phyloP scores from a whole-genome alignment of 495 filamentous ascomycete species.

The Podospora australis region DNA sequence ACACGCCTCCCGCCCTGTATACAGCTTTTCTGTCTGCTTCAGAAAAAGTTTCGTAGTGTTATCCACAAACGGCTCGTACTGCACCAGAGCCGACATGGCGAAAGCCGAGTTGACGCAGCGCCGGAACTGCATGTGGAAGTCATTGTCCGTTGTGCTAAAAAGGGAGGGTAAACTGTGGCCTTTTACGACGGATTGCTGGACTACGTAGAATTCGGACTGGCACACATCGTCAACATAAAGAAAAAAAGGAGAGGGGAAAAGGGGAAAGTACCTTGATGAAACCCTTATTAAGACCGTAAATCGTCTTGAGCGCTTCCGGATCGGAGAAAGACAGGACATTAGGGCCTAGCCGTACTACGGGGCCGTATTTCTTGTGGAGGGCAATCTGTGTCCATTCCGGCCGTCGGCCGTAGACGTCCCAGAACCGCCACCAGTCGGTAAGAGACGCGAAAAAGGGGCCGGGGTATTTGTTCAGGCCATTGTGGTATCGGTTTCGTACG shows the following conservation, averaged over 20 bases:
- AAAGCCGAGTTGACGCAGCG: constrained; percentile 66
- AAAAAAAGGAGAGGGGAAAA: constrained; percentile 1
- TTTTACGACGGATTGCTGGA: constrained; percentile 58
- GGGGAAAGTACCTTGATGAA: constrained; percentile 56
- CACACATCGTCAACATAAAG: constrained; percentile 13
- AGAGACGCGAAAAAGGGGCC: constrained; percentile 62
- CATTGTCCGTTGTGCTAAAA: constrained; percentile 72
- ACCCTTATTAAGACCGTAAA: constrained; percentile 80
- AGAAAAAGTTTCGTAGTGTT: constrained; percentile 57
- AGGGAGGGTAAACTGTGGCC: constrained; percentile 61
- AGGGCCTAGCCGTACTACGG: constrained; percentile 64
- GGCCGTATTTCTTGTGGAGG: constrained; percentile 65
- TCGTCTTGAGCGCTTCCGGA: constrained; percentile 60
- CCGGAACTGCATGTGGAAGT: constrained; percentile 65
- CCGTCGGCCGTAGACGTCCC: constrained; percentile 54
- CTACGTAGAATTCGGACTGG: constrained; percentile 65
- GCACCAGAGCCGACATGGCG: constrained; percentile 62
- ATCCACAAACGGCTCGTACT: constrained; percentile 70
- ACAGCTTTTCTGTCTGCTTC: constrained; percentile 56
- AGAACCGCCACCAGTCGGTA: constrained; percentile 65
- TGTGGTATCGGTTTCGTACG: constrained; percentile 51
- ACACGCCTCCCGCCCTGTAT: constrained; percentile 46
- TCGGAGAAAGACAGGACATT: constrained; percentile 61
- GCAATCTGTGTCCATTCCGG: constrained; percentile 59
- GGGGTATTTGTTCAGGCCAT: constrained; percentile 57